Conservation (phyloP, 2,329 filamentous ascomycete species). For the Aspergillus udagawae region DNA sequence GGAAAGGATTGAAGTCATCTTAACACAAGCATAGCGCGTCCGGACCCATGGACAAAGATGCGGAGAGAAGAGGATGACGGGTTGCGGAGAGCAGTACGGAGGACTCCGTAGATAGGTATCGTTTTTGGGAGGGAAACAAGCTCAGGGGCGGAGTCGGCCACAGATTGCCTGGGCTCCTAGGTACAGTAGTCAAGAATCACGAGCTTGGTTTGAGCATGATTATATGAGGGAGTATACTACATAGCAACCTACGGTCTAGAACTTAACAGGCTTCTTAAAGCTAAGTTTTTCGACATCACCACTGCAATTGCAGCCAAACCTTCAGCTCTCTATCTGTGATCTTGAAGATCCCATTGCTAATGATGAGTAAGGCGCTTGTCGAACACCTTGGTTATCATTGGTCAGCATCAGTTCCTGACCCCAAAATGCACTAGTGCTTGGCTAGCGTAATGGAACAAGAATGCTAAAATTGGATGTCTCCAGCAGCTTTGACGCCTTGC, state of each 20-base stretch:
- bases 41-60: slow-evolving; percentile 8
- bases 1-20: slow-evolving; percentile 44
- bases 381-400: neutral
- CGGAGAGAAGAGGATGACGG: slow-evolving; percentile 2
- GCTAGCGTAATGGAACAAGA: neutral
- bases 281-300: neutral
- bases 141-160: slow-evolving; percentile 17
- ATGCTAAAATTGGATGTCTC: neutral
- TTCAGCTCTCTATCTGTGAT: neutral
- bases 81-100: neutral
- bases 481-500: neutral
- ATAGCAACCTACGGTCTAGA: neutral
- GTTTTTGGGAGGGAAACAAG: slow-evolving; percentile 9
- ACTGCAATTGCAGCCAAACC: neutral
- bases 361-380: neutral
- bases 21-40: slow-evolving; percentile 29
- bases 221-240: neutral
- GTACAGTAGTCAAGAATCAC: neutral
- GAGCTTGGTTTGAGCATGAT: neutral
- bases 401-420: neutral
- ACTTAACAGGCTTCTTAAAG: neutral
- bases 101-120: too few species aligned
- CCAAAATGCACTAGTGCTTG: neutral
- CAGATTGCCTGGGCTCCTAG: neutral
- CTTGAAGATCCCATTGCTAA: neutral